Base-by-base conservation (phyloP, 192 early-diverging fungal genomes). In the Linnemannia schmuckeri region DNA sequence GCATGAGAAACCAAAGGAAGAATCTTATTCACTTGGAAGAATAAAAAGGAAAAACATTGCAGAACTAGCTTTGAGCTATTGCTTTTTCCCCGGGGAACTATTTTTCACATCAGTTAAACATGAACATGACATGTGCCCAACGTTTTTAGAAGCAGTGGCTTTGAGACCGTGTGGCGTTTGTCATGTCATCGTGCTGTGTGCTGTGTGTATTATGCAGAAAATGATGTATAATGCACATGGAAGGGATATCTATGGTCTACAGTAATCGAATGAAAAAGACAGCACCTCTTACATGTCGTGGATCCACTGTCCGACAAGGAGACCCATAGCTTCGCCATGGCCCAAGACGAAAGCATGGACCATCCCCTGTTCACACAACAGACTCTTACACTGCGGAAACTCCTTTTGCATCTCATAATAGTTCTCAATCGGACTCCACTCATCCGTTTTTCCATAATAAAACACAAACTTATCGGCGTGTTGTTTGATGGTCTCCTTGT, bases 341-440 rank as follows among this genome's bases (percentile, higher is more conserved):
- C 91, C 90, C 35, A 96, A 52, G 33, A 96, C 94, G 89, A 98
- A 98, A 49, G 96, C 94, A 89, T 98, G 97, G 55, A 94, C 93
- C 46, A 96, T 88, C 27, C 93, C 92, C 30, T 93, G 89, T n/a
- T 93, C 87, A 85, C 97, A 98, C 38, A 96, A 70, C 15, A 89
- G 72, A 44, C 95, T 91, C 30, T 89, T 91, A 87, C 93, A 93
- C 52, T 92, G 78, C 0, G 94, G 95, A 82, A 96, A 97, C 61
- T 86, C 79, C 10, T 88, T 70, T 33, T 79, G 82, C 94, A 97
- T 95, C 76, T 93, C 90, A 20, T 92, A 88, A 85, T 92, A 94
- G 72, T 95, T 93, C 12, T 91, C 88, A 40, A 89, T 77, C 1
- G 97, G 96, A 42, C 93, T 94, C 97, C 97, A 98, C 57, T 90